Evolutionary conservation across 192 early-diverging fungal species (phyloP).

Genomic region (Thamnidium elegans): DNA sequence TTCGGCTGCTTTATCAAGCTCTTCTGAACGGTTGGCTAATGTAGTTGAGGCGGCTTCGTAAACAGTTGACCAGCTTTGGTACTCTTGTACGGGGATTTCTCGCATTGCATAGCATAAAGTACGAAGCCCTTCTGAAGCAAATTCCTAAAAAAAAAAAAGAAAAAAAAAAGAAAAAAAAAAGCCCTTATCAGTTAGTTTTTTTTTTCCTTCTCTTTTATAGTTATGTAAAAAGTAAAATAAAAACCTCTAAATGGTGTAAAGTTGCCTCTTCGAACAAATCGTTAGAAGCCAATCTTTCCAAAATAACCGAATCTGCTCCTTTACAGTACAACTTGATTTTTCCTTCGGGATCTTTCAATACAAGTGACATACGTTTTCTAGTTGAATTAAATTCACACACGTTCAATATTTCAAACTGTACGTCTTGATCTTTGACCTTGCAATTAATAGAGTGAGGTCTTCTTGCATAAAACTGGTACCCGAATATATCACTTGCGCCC

Average conservation of each 20-base stretch:
- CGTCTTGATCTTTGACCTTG: conserved; percentile 36
- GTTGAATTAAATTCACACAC: conserved; percentile 96
- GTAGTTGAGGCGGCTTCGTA: conserved; percentile 81
- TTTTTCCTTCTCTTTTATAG: neutral
- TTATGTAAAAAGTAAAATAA: neutral
- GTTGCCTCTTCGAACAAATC: conserved; percentile 68
- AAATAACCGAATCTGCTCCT: conserved; percentile 93
- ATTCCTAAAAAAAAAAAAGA: conserved; percentile 52
- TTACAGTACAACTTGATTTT: conserved; percentile 86
- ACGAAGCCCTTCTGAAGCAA: conserved; percentile 87
- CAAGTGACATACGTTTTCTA: conserved; percentile 90
- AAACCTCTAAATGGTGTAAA: conserved; percentile 67
- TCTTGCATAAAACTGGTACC: conserved; percentile 65
- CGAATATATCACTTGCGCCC: conserved; percentile 48
- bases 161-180: too few species aligned
- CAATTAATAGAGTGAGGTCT: conserved; percentile 56
- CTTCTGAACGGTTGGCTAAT: conserved; percentile 74
- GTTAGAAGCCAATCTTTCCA: conserved; percentile 72
- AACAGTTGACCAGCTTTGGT: conserved; percentile 69
- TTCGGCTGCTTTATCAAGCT: conserved; percentile 84
- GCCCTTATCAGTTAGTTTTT: too few species aligned
- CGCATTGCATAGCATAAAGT: conserved; percentile 91
- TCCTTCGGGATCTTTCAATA: conserved; percentile 82
- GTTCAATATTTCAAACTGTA: conserved; percentile 84
- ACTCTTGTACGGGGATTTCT: conserved; percentile 78